Evolutionary conservation across 352 stramenopile genomes (phyloP).

Genomic region (Hyaloperonospora brassicae): DNA sequence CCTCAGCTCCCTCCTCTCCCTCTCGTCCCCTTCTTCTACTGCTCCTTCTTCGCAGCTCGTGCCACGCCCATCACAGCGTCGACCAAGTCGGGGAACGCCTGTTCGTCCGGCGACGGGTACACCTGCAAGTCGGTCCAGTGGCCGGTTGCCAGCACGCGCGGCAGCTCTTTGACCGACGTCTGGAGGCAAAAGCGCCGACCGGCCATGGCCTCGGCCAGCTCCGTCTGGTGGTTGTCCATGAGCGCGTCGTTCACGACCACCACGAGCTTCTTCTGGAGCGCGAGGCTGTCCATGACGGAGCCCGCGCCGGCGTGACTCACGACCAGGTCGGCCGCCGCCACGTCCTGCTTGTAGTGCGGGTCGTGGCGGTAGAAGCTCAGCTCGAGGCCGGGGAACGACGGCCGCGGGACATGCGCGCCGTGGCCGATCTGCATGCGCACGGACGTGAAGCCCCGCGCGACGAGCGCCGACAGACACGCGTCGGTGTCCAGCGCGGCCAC

Average conservation of each 20-base stretch:
- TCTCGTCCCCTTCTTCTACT: no score
- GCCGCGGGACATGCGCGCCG: conserved; percentile 41
- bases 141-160: conserved; percentile 25
- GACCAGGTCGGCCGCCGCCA: conserved; percentile 87
- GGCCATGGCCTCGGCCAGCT: conserved; percentile 90
- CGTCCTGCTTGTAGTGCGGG: conserved; percentile 85
- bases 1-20: no score
- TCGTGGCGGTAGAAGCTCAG: conserved; percentile 86
- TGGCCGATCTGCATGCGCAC: conserved; percentile 83
- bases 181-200: conserved; percentile 49
- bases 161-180: conserved; percentile 38
- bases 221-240: conserved; percentile 97
- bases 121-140: conserved; percentile 35
- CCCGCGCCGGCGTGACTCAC: conserved; percentile 93
- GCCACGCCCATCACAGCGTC: conserved; percentile 38
- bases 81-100: conserved; percentile 61
- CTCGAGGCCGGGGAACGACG: conserved; percentile 26
- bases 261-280: conserved; percentile 72
- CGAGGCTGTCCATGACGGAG: conserved; percentile 89
- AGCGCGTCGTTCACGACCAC: conserved; percentile 92
- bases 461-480: conserved; percentile 41
- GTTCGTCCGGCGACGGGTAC: conserved; percentile 55
- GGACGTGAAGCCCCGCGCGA: conserved; percentile 43
- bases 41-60: conserved; percentile 7
- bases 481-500: conserved; percentile 65